These are phyloP conservation scores for Polytrichum commune DNA, from an alignment of 225 moss, liverwort and hornwort species.

Conservation along the genomic window DNA sequence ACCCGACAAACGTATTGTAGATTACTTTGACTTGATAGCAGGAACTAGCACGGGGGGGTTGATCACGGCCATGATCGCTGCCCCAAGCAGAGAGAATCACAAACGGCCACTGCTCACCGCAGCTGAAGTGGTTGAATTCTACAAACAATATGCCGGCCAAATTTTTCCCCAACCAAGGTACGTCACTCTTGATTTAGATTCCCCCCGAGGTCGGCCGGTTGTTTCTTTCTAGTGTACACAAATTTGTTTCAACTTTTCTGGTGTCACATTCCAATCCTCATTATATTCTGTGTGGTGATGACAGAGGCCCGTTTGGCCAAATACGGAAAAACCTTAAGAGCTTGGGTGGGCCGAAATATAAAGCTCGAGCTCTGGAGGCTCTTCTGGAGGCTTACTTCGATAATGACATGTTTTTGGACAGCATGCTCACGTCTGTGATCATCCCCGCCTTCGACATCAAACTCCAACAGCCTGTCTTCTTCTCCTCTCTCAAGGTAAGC, in stretches of 20 bases:
- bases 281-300: too few species aligned
- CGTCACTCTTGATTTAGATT: neutral
- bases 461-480: conserved; percentile 51
- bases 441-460: conserved; percentile 65
- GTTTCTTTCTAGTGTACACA: too few species aligned
- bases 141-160: conserved; percentile 8
- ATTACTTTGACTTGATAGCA: conserved; percentile 55
- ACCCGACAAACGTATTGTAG: conserved; percentile 32
- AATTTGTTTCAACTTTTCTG: too few species aligned
- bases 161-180: conserved; percentile 7
- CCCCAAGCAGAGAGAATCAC: conserved; percentile 17
- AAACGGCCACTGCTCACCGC: conserved; percentile 41
- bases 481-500: conserved; percentile 14
- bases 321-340: neutral
- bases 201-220: too few species aligned
- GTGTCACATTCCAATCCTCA: too few species aligned
- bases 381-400: conserved; percentile 22
- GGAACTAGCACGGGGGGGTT: conserved; percentile 56
- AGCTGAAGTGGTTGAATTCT: conserved; percentile 25
- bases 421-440: conserved; percentile 35
- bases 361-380: conserved; percentile 37
- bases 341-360: conserved; percentile 34
- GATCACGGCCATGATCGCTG: conserved; percentile 39
- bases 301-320: conserved; percentile 15
- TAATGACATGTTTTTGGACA: conserved; percentile 15